Evolutionary conservation across 2,329 filamentous ascomycete species (phyloP).

Genomic region (Lachnellula suecica): DNA sequence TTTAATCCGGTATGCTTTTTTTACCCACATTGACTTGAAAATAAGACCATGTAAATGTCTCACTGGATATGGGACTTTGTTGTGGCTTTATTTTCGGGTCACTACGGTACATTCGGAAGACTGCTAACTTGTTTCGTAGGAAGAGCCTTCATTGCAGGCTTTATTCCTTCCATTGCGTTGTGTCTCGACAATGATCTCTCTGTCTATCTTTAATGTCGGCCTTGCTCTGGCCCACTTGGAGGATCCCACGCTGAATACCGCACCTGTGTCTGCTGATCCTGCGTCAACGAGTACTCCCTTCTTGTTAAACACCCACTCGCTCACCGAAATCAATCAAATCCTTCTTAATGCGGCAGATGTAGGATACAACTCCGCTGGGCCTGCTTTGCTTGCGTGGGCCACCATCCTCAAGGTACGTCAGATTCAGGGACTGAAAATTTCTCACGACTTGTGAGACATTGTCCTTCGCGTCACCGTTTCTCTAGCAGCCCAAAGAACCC

Average conservation of each 20-base stretch:
- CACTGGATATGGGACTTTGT: no score
- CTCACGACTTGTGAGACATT: no score
- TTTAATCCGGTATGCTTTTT: conserved; percentile 53
- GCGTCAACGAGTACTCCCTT: conserved; percentile 48
- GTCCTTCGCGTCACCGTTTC: no score
- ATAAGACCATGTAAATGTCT: not conserved
- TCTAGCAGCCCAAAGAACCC: no score
- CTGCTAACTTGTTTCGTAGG: conserved; percentile 14
- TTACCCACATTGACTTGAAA: no score
- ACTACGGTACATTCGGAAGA: not conserved
- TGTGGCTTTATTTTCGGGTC: no score
- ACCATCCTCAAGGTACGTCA: conserved; percentile 74
- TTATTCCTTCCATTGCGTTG: conserved; percentile 66
- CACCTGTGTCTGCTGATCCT: conserved; percentile 36
- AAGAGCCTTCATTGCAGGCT: conserved; percentile 25
- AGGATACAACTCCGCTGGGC: conserved; percentile 63
- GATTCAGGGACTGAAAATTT: no score
- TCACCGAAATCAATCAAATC: conserved; percentile 73
- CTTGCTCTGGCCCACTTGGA: conserved; percentile 15
- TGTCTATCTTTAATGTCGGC: conserved; percentile 64
- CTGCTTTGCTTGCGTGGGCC: conserved; percentile 79
- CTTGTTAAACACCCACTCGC: conserved; percentile 65
- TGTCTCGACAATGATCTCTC: conserved; percentile 67
- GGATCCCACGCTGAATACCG: conserved; percentile 17
- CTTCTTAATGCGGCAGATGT: conserved; percentile 59